Percentiles rank a stretch among this genome's conserved stretches.
Evolutionary conservation across 768 basidiomycete genomes (phyloP).

Genomic region (Xerocomellus chrysenteron): DNA sequence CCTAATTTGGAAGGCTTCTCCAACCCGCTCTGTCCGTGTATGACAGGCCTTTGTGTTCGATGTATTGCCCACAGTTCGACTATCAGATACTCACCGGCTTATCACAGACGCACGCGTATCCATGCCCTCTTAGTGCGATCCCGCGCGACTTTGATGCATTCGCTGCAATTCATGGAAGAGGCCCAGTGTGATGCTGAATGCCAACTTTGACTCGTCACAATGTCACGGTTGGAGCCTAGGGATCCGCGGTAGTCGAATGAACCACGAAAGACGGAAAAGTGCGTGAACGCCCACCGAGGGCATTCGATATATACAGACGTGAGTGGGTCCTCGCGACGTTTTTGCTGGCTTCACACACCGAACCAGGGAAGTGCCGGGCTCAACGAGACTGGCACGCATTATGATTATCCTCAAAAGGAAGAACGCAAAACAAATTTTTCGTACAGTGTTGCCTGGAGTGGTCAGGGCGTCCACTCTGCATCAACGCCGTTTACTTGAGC

Average conservation of each 20-base stretch:
- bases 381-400: not conserved
- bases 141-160: not conserved
- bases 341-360: not conserved
- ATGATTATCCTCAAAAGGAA: not conserved
- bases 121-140: not conserved
- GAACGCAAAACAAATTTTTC: not conserved
- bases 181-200: conserved; percentile 9
- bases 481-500: conserved; percentile 20
- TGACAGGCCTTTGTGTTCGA: conserved; percentile 29
- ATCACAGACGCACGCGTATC: conserved; percentile 4
- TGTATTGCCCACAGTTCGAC: conserved; percentile 19
- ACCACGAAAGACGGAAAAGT: not conserved
- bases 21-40: conserved; percentile 17
- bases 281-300: not conserved
- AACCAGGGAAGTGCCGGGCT: not conserved
- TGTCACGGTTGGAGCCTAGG: conserved; percentile 21
- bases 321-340: not conserved
- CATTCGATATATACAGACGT: not conserved
- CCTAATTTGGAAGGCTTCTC: conserved; percentile 31
- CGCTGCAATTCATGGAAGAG: not conserved
- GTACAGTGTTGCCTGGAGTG: not conserved
- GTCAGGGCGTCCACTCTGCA: not conserved
- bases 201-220: conserved; percentile 22
- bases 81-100: conserved; percentile 22
- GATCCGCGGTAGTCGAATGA: conserved; percentile 26